Percentiles rank a stretch among this genome's conserved stretches.
Conservation (phyloP, 352 stramenopile genomes). For the Phytophthora multivora region DNA sequence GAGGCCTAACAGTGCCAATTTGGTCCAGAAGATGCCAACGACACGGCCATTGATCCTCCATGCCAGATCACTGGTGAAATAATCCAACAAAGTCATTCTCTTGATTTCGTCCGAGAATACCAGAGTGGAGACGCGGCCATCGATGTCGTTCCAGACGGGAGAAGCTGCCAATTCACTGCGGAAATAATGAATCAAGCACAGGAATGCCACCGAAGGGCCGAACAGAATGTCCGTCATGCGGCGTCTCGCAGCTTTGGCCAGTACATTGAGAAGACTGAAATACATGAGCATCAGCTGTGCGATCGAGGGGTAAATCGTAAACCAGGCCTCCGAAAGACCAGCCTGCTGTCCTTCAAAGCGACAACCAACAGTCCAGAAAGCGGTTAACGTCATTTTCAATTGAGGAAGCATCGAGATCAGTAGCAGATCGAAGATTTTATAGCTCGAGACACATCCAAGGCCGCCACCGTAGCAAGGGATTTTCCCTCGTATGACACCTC, state of each 20-base stretch:
- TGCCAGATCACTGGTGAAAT: constrained; percentile 28
- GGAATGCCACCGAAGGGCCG: not conserved
- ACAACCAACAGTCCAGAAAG: constrained; percentile 40
- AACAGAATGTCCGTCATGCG: constrained; percentile 16
- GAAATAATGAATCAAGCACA: constrained; percentile 15
- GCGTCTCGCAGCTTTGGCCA: constrained; percentile 19
- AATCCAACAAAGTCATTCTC: constrained; percentile 19
- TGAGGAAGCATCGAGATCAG: constrained; percentile 37
- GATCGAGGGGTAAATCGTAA: constrained; percentile 32
- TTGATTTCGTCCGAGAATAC: constrained; percentile 38
- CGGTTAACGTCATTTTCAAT: constrained; percentile 36
- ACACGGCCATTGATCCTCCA: constrained; percentile 43
- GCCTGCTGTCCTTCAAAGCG: constrained; percentile 45
- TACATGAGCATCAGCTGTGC: constrained; percentile 29
- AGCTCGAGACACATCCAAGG: constrained; percentile 31
- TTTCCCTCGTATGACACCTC: not conserved
- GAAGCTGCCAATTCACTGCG: constrained; percentile 15
- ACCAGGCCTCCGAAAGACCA: constrained; percentile 31
- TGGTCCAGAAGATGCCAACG: constrained; percentile 21
- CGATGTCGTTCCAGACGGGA: constrained; percentile 10
- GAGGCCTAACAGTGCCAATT: constrained; percentile 33
- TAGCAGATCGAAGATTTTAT: constrained; percentile 32
- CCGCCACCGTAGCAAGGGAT: constrained; percentile 11
- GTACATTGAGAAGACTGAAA: constrained; percentile 26
- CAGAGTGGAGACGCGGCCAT: constrained; percentile 25